Evolutionary conservation across 345 rosid genomes (phyloP).

Genomic region (Ailanthus altissimus): DNA sequence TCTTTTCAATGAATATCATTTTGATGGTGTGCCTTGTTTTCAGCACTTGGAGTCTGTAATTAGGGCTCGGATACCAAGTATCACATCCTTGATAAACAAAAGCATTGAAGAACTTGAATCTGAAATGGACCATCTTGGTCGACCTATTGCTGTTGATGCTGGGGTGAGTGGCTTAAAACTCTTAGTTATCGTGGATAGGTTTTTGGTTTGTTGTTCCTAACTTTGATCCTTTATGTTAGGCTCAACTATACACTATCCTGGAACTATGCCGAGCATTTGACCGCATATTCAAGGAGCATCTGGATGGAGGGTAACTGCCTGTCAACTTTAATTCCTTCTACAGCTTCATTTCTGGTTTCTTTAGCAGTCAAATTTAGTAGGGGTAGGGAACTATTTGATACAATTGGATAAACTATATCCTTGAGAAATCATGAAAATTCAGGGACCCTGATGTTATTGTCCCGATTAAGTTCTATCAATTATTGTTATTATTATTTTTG

Average conservation of each 20-base stretch:
- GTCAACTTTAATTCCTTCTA: background rate
- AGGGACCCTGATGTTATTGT: too few species aligned
- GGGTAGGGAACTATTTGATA: too few species aligned
- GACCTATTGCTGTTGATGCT: conserved; percentile 88
- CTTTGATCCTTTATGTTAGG: conserved; percentile 45
- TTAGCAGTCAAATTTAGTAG: background rate
- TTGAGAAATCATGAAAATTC: too few species aligned
- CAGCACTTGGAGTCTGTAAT: conserved; percentile 94
- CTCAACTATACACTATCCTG: conserved; percentile 75
- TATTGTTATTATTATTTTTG: background rate
- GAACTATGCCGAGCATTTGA: conserved; percentile 90
- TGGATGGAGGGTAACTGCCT: conserved; percentile 82
- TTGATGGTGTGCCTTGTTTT: conserved; percentile 27
- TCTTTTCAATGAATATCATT: background rate
- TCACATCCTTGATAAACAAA: conserved; percentile 83
- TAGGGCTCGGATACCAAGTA: conserved; percentile 84
- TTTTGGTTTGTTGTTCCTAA: conserved; percentile 1
- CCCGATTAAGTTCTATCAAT: too few species aligned
- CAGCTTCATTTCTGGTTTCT: background rate
- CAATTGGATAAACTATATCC: too few species aligned
- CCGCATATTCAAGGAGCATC: conserved; percentile 85
- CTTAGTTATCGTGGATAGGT: background rate
- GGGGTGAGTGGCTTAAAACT: conserved; percentile 58
- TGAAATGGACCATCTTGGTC: conserved; percentile 83
- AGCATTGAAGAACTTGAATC: conserved; percentile 87